Evolutionary conservation across 495 filamentous ascomycete genomes (phyloP).

Genomic region (Daldinia caldariorum): DNA sequence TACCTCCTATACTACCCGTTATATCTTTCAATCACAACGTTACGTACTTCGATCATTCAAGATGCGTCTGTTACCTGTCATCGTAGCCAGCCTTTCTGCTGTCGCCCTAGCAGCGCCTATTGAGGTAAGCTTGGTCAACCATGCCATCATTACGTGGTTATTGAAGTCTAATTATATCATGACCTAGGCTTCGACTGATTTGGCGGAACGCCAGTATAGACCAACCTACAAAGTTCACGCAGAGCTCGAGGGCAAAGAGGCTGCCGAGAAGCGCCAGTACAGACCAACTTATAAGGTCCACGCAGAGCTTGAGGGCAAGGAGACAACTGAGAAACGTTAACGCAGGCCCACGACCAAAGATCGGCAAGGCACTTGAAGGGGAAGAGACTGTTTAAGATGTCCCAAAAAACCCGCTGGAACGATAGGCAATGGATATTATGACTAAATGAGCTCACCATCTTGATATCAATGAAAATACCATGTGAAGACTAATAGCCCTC

Average conservation of each 20-base stretch:
- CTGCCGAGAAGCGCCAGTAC: background rate
- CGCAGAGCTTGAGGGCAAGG: background rate
- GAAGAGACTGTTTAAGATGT: too few species aligned
- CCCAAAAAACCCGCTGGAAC: too few species aligned
- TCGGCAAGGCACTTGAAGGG: too few species aligned
- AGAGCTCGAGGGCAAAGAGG: background rate
- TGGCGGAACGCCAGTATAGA: constrained; percentile 2
- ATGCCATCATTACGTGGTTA: background rate
- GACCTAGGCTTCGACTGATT: constrained; percentile 1
- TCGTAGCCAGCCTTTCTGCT: constrained; percentile 23
- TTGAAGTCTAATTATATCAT: constrained; percentile 8
- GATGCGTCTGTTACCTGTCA: constrained; percentile 33
- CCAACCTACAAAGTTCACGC: background rate
- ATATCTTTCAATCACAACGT: background rate
- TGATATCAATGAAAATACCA: background rate
- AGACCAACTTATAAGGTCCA: background rate
- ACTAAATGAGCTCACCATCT: background rate
- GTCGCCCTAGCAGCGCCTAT: constrained; percentile 33
- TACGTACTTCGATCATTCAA: background rate
- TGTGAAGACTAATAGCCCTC: background rate
- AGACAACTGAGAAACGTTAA: constrained; percentile 3
- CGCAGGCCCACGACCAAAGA: constrained; percentile 1
- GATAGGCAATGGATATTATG: background rate
- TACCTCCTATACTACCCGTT: background rate
- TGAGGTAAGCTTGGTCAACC: constrained; percentile 12